Conservation (phyloP, 768 basidiomycete species). For the Phylloporus scabripes region DNA sequence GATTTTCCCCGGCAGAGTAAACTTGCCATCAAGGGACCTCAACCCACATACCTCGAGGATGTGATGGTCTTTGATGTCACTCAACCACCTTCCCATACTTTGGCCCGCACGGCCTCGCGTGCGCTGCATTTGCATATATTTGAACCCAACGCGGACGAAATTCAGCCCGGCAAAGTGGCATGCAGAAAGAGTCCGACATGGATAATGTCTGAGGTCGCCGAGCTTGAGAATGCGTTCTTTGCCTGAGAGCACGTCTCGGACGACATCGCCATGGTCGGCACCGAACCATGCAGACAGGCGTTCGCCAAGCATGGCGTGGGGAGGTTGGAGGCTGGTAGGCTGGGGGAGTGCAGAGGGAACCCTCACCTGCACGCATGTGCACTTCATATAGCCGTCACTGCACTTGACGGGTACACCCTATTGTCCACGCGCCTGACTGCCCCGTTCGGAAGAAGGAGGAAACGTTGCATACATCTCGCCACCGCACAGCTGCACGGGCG, state of each 20-base stretch:
- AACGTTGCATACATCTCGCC: conserved; percentile 15
- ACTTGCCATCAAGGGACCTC: neutral
- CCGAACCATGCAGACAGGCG: conserved; percentile 14
- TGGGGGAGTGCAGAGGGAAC: neutral
- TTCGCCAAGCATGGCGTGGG: conserved; percentile 9
- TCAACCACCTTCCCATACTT: conserved; percentile 10
- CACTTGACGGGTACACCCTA: conserved; percentile 2
- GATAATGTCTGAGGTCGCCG: conserved; percentile 44
- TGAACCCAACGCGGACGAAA: conserved; percentile 48
- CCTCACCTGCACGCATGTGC: neutral
- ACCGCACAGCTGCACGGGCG: conserved; percentile 1
- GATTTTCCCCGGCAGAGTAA: neutral
- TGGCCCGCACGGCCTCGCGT: neutral
- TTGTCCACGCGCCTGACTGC: conserved; percentile 1
- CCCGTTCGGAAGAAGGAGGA: conserved; percentile 6
- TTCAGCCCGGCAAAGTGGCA: conserved; percentile 63
- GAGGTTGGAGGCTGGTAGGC: neutral
- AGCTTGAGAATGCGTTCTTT: conserved; percentile 41
- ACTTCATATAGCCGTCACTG: conserved; percentile 14
- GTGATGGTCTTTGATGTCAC: conserved; percentile 8
- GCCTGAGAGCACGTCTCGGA: conserved; percentile 25
- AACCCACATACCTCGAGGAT: conserved; percentile 18
- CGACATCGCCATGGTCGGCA: conserved; percentile 4
- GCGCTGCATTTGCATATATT: conserved; percentile 10
- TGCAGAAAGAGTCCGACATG: conserved; percentile 34